Base-by-base conservation (phyloP, 805 yeast species). In the Metschnikowia continentalis region DNA sequence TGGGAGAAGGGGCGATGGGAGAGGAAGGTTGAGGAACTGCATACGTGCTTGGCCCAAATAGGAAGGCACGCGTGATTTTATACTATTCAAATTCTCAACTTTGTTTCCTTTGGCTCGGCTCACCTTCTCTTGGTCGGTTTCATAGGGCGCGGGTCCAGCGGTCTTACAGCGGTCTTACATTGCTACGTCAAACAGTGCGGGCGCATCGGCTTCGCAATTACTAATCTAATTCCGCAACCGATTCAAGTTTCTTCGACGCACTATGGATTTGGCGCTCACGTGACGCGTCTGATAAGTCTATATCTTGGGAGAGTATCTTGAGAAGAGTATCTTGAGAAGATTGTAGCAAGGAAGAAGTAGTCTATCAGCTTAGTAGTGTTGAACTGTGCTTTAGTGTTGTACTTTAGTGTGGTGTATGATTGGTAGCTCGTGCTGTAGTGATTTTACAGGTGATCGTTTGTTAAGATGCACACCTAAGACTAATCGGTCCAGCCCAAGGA, bases 401-500 rank as follows among this genome's bases (percentile, higher is more conserved):
- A 8, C 10, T 26, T 26, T 26, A 26, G 5, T 26, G 30, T 26
- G 30, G 30, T 26, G 30, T 26, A 26, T 26, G 5, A 10, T 8
- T 26, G 30, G 30, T 26, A 4, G 30, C 30, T 26, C 11, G 5
- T 26, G 30, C 30, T 26, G 43, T 40, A 40, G 33, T 23, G 43
- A 13, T 15, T 10, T 36, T 32, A 26, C 33, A 22, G 11, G 23
- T 20, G 32, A 41, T 26, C 32, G 32, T 43, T 22, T 33, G 30
- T 32, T 35, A 14, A 11, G 13, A 14, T 20, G 20, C 40, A 22
- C 14, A 17, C 15, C 30, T 14, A 22, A 14, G 22, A 33, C 56
- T 64, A 70, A 50, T 72, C 77, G 32, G 61, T 56, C 78, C 77
- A 94, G 26, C 98, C 99, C 55, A 91, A 78, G 36, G 79, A 70